Base-by-base conservation (phyloP, 257 asterid species). In the Datura wrightii region DNA sequence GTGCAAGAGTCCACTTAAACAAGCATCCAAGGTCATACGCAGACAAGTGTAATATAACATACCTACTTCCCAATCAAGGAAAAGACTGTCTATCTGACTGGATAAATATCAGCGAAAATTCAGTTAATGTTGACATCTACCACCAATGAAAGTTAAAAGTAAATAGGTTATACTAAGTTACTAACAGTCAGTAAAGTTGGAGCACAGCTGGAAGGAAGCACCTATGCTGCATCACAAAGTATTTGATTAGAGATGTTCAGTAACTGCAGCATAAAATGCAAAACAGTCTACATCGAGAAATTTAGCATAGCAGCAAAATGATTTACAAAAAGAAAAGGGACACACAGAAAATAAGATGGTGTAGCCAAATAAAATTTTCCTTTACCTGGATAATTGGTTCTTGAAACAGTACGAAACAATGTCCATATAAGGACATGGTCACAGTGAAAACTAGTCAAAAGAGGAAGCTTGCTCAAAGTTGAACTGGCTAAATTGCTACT, bases 121-220 rank as follows among this genome's bases (percentile, higher is more conserved):
- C 7, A 74, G 60, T 34, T 13, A 50, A 74, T 24, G 60, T 60
- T 11, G 81, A 74, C 19, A 74, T 50, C 81, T 48, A 48, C 4
- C 81, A 50, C 81, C 24, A 13, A 48, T 74, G 13, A 74, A 48
- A 74, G 81, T 0, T 39, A 24, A 74, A 74, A 52, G 81, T 13
- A 74, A 48, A 24, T 74, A 44, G 13, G 60, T 24, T 24, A 24
- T 48, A 50, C 63, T 0, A 78, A 52, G 65, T 34, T 78, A 14
- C 34, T 50, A 78, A 52, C 31, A 15, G 48, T 0, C 62, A 31
- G 46, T 52, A 15, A 78, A 76, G 82, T 76, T 3, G 8, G 82
- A 13, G 36, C 46, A 52, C 14, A 78, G 63, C 82, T 78, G 63
- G 82, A 52, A 34, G 46, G 82, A 78, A 78, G 82, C 62, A 76